Percentiles rank a stretch among this genome's conserved stretches.
Evolutionary conservation across 2,329 filamentous ascomycete species (phyloP).

Genomic region (Colletotrichum lindemuthianum): DNA sequence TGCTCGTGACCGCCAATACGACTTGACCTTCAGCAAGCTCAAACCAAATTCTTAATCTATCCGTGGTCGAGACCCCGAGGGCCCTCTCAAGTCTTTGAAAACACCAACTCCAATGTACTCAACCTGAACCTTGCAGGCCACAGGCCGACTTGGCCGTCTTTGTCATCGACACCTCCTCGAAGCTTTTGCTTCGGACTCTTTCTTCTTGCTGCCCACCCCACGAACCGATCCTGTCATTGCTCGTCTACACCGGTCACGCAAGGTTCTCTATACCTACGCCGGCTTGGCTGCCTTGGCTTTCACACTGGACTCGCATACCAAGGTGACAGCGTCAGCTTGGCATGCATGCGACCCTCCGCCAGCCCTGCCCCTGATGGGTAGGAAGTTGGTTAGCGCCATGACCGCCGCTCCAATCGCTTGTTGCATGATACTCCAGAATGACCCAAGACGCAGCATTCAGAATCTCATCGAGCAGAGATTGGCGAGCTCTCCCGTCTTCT

Average conservation of each 20-base stretch:
- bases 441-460: slow-evolving; percentile 1
- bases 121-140: slow-evolving; percentile 4
- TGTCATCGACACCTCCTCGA: background rate
- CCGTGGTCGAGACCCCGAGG: background rate
- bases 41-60: slow-evolving; percentile 11
- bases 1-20: background rate
- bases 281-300: slow-evolving; percentile 14
- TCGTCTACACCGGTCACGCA: slow-evolving; percentile 13
- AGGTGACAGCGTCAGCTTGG: slow-evolving; percentile 27
- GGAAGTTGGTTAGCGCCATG: slow-evolving; percentile 16
- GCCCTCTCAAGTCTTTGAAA: background rate
- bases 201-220: background rate
- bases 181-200: background rate
- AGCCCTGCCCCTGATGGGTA: slow-evolving; percentile 29
- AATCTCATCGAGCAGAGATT: slow-evolving; percentile 34
- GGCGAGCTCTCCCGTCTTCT: slow-evolving; percentile 22
- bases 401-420: slow-evolving; percentile 18
- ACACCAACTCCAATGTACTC: background rate
- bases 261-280: background rate
- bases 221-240: slow-evolving; percentile 3
- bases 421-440: slow-evolving; percentile 5
- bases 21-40: background rate
- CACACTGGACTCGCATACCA: slow-evolving; percentile 2
- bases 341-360: slow-evolving; percentile 26
- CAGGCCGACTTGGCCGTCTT: background rate